Base-by-base conservation (phyloP, 176 grass and related monocot genomes). In the Aegilops speltoides region DNA sequence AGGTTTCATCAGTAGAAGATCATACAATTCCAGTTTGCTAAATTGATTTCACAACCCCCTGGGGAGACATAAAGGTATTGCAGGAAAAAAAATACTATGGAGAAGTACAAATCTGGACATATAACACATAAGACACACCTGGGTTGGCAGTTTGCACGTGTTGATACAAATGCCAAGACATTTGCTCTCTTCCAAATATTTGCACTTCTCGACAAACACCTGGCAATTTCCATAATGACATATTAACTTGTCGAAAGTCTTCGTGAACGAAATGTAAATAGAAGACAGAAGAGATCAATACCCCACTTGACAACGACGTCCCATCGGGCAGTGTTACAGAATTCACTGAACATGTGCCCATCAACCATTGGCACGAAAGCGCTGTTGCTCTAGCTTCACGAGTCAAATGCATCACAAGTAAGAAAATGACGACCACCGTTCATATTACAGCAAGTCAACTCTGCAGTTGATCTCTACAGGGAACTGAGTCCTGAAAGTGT, bases 131-230 rank as follows among this genome's bases (percentile, higher is more conserved):
- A 9, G 48, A 22, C 57, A 61, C 31, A 98, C 96, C 96, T 98
- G 96, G 32, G 96, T 98, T 82, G 96, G 93, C 31, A 95, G 86
- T 76, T 98, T 98, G 86, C 96, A 98, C 1, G 96, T 98, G 84
- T 94, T 95, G 77, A 95, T 92, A 70, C 96, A 98, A 72, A 98
- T 87, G 14, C 96, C 93, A 59, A 98, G 84, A 54, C 96, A 98
- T 87, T 95, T 95, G 76, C 93, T 95, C 86, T 98, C 96, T 85
- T 95, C 96, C 48, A 98, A 78, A 85, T 94, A 98, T 69, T 89
- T 95, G 73, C 96, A 98, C 82, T 84, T 93, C 43, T 98, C 88
- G 22, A 98, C 79, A 5, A 91, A 92, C 28, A 98, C 93, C 96
- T 98, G 77, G 8, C 43, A 38, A 75, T 84, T 80, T 76, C 66